A percentile compares a stretch with the other conserved stretches of the same genome.
These are phyloP conservation scores for Coemansia asiatica DNA, from an alignment of 192 early-diverging fungal species.

Conservation along the genomic window DNA sequence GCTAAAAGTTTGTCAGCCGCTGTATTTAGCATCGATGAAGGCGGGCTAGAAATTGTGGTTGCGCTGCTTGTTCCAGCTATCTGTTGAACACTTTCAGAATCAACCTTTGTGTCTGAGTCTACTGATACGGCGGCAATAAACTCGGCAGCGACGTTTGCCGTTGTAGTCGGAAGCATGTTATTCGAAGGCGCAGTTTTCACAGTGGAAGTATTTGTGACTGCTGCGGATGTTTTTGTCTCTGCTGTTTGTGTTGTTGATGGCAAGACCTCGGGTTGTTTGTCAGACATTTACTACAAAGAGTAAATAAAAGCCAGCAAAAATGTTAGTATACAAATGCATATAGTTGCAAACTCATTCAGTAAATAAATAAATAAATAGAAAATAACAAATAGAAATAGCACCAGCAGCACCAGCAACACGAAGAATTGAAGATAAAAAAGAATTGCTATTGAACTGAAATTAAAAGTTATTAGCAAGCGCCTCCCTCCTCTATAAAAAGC, in stretches of 20 bases:
- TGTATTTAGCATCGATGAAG: not conserved
- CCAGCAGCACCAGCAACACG: too few relatives aligned
- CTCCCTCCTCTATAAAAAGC: too few relatives aligned
- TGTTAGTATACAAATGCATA: not conserved
- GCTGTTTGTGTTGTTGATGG: constrained; percentile 13
- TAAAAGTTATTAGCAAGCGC: too few relatives aligned
- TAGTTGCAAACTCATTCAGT: not conserved
- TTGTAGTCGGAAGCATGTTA: constrained; percentile 7
- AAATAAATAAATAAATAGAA: too few relatives aligned
- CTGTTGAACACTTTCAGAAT: not conserved
- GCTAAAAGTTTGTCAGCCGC: not conserved
- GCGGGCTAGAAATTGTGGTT: not conserved
- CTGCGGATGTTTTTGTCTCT: not conserved
- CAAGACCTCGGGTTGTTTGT: constrained; percentile 20
- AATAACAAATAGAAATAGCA: not conserved
- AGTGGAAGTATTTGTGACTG: not conserved
- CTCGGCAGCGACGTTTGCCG: constrained; percentile 3
- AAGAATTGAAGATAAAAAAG: too few relatives aligned
- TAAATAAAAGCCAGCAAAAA: not conserved
- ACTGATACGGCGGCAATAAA: constrained; percentile 6
- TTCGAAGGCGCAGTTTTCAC: not conserved
- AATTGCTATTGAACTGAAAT: too few relatives aligned
- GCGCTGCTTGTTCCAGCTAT: not conserved
- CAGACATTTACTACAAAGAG: constrained; percentile 51
- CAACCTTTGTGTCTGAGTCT: not conserved